Evolutionary conservation across 106 monocot genomes (phyloP), one percentile per base, ranked within the genome.

Genomic region (Allium sativum): DNA sequence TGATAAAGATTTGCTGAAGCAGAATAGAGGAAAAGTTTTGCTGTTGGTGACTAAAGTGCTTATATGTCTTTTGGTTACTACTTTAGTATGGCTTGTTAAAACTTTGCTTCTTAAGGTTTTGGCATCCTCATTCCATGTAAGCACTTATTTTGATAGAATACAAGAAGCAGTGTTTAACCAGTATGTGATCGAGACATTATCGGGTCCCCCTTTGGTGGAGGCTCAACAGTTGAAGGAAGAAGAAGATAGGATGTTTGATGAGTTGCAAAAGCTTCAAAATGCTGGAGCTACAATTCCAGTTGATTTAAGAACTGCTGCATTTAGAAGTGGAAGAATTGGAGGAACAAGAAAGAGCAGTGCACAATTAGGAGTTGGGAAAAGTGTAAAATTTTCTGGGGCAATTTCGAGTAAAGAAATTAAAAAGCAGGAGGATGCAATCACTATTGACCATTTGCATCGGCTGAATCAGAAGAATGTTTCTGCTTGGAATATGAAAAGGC

Each of bases 401-500:
- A 43, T 70, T 0, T 57, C 59, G 8, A 71, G 40, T 70, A 76
- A 51, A 40, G 59, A 73, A 7, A 19, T 3, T 16, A 56, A 56
- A 52, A 44, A 52, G 64, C 62, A 69, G 17, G 79, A 77, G 11
- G 82, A 76, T 44, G 77, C 74, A n/a, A 89, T 94, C 45, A 72
- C 75, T 15, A 79, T 94, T 22, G 89, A 83, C 10, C 68, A 79
- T 57, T 65, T 89, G 7, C 82, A 83, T 44, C 78, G 67, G 65
- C 71, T 94, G 7, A 89, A 79, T 52, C 93, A 81, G 64, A 81
- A 83, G 74, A 94, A 94, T 61, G 69, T 94, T 9, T 89, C 89
- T 0, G 89, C 89, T 0, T 94, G 93, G 93, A 94, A 74, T 57
- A 94, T 94, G 93, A 94, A 89, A 73, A 76, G 78, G 61, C 58